Evolutionary conservation across 2,329 filamentous ascomycete species (phyloP), one percentile per base, ranked within the genome.

Genomic region (Epichloe uncinata): DNA sequence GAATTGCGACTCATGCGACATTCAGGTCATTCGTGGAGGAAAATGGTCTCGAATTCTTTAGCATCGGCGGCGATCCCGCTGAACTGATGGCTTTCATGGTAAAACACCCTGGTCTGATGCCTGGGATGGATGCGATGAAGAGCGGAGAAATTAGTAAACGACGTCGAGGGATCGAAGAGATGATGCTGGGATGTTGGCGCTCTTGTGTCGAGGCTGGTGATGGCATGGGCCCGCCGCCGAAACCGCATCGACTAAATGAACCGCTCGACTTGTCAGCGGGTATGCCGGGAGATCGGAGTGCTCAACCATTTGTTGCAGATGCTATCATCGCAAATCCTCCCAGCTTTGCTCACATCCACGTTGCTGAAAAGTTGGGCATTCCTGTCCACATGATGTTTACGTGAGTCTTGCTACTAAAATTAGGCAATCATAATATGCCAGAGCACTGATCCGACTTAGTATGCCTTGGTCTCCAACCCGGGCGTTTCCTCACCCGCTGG

Each of bases 401-500:
- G 78, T 85, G 71, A 65, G 81, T 74, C 35, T 2, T 13, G 22
- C n/a, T 35, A 11, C 18, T 16, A 20, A 7, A 2, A 18, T 3
- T 22, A n/a, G 18, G 18, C 2, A 2, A 18, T 34, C 2, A 8
- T n/a, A 15, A 30, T n/a, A 12, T 37, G 47, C 12, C 16, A n/a
- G 18, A 3, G 11, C 18, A 42, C 43, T 49, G 22, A 13, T n/a
- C 18, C 18, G 12, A 22, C 81, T 83, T 63, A 93, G 84, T 1
- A 95, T 95, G 87, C 89, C 89, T 0, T 95, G 87, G 84, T 86
- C 86, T 1, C 84, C 88, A 0, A 95, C 89, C 0, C 81, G 87
- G 61, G 78, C 84, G 0, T 95, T 95, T 56, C 86, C 87, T 0
- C 89, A 95, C 58, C 89, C 89, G 0, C 71, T 95, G 22, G 87